These are phyloP conservation scores for Geotrichum fermentans DNA, from an alignment of 1,139 yeast species.

Conservation along the genomic window DNA sequence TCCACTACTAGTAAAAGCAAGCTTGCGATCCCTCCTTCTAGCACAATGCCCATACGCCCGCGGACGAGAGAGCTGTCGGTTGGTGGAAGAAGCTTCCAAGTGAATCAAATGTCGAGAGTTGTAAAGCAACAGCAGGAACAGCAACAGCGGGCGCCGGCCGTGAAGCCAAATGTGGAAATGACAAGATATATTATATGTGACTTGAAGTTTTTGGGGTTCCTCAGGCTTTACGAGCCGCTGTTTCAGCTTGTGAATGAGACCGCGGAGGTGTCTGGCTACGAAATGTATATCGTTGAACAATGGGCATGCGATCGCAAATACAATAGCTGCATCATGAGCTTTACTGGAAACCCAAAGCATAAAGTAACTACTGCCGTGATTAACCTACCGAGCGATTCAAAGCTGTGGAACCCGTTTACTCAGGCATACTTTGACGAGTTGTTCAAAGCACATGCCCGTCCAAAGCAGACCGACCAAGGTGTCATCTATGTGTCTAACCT, in stretches of 20 bases:
- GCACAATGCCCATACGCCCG: background rate
- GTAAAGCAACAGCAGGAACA: background rate
- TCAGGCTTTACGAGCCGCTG: slow-evolving; percentile 22
- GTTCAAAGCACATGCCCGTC: slow-evolving; percentile 53
- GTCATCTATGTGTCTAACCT: slow-evolving; percentile 74
- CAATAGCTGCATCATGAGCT: slow-evolving; percentile 68
- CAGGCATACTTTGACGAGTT: slow-evolving; percentile 61
- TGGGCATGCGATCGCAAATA: slow-evolving; percentile 76
- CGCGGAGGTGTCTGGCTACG: slow-evolving; percentile 54
- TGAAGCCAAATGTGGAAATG: slow-evolving; percentile 12
- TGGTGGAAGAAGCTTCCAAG: background rate
- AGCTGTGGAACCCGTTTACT: slow-evolving; percentile 54
- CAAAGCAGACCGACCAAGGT: slow-evolving; percentile 51
- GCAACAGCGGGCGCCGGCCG: background rate
- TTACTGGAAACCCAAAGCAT: slow-evolving; percentile 73
- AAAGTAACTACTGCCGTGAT: slow-evolving; percentile 57
- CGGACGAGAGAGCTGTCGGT: background rate
- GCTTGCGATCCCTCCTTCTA: background rate
- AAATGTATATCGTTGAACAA: slow-evolving; percentile 85
- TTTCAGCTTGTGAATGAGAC: slow-evolving; percentile 22
- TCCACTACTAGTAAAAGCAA: background rate
- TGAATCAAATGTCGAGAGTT: background rate
- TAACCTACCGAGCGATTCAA: slow-evolving; percentile 51
- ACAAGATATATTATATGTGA: slow-evolving; percentile 15
- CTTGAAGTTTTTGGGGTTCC: slow-evolving; percentile 10